A percentile compares a stretch with the other conserved stretches of the same genome.
Evolutionary conservation across 176 grass and related monocot species (phyloP).

Genomic region (Luzula sylvatica): DNA sequence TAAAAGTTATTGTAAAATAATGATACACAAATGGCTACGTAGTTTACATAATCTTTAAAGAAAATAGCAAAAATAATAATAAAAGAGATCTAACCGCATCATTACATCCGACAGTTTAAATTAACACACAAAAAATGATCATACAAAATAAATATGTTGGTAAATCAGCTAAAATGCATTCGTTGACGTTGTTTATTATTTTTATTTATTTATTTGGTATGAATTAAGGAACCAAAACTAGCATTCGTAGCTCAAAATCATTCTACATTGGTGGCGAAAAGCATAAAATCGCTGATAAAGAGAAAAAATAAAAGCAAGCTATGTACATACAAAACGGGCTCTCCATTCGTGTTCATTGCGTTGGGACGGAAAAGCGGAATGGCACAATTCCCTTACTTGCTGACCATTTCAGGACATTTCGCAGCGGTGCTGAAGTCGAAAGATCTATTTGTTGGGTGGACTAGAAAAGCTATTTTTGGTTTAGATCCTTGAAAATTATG

Average conservation of each 20-base stretch:
- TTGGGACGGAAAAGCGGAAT: constrained; percentile 48
- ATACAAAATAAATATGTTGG: too few relatives aligned
- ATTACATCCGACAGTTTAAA: too few relatives aligned
- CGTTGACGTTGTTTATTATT: too few relatives aligned
- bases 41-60: too few relatives aligned
- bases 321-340: constrained; percentile 25
- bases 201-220: background rate
- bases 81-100: too few relatives aligned
- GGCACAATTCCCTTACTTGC: constrained; percentile 33
- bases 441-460: constrained; percentile 35
- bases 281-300: constrained; percentile 38
- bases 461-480: constrained; percentile 53
- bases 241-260: constrained; percentile 49
- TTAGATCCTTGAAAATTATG: constrained; percentile 22
- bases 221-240: constrained; percentile 45
- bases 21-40: too few relatives aligned
- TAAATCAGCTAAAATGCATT: too few relatives aligned
- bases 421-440: constrained; percentile 45
- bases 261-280: constrained; percentile 36
- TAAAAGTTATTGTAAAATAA: too few relatives aligned
- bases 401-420: constrained; percentile 33
- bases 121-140: too few relatives aligned
- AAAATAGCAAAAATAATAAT: too few relatives aligned
- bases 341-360: constrained; percentile 32
- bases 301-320: constrained; percentile 25